Percentiles rank a stretch among this genome's conserved stretches.
phyloP scores from a whole-genome alignment of 805 yeast genomes.

The Clavispora phyllophila region DNA sequence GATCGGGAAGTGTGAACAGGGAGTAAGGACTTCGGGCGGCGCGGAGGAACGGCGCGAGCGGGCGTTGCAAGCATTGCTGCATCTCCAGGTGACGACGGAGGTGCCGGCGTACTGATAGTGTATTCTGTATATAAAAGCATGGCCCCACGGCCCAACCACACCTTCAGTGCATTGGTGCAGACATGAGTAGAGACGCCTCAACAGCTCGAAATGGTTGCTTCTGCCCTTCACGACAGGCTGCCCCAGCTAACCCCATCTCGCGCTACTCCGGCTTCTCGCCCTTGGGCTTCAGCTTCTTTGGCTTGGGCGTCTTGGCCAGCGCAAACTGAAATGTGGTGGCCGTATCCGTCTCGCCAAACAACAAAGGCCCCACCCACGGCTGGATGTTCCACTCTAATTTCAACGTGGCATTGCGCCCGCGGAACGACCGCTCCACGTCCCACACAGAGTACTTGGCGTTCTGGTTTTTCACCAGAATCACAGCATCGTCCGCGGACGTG shows the following conservation, averaged over 20 bases:
- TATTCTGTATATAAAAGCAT: not conserved
- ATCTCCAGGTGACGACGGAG: conserved; percentile 5
- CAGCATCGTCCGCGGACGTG: conserved; percentile 52
- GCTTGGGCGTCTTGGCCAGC: conserved; percentile 1
- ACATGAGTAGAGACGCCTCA: too few species aligned
- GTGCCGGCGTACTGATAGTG: not conserved
- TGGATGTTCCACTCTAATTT: conserved; percentile 87
- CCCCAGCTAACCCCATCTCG: too few species aligned
- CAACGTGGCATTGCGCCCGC: conserved; percentile 61
- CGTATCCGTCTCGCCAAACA: conserved; percentile 53
- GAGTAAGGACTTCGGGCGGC: conserved; percentile 1
- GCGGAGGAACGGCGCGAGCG: conserved; percentile 19
- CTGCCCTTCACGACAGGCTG: too few species aligned
- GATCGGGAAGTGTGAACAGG: not conserved
- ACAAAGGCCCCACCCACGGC: conserved; percentile 80
- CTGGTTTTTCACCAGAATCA: conserved; percentile 44
- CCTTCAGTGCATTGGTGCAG: too few species aligned
- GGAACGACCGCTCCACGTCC: conserved; percentile 66
- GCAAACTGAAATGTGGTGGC: conserved; percentile 29
- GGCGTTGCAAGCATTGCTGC: conserved; percentile 19
- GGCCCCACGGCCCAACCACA: not conserved
- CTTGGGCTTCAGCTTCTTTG: not conserved
- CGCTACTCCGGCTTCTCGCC: not conserved
- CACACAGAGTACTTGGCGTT: conserved; percentile 80
- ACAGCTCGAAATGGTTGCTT: too few species aligned